Evolutionary conservation across 306 rosid species (phyloP).

Genomic region (Cucurbita pepo): DNA sequence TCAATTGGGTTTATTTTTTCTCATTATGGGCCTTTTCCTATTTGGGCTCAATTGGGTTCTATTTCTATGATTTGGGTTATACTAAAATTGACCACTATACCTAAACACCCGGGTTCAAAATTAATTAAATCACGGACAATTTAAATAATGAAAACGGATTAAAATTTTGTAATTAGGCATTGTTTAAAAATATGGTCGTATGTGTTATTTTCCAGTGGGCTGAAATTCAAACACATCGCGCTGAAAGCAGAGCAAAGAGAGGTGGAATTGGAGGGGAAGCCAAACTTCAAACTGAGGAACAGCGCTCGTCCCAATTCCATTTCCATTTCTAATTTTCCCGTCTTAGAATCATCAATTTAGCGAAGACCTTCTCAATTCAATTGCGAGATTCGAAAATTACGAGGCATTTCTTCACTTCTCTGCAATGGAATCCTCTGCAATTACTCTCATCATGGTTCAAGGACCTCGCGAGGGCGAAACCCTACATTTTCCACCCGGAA

Average conservation of each 20-base stretch:
- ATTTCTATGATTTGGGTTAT: no score
- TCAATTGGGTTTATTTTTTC: no score
- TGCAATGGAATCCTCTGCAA: slow-evolving; percentile 29
- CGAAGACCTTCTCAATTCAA: not conserved
- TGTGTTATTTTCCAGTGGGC: not conserved
- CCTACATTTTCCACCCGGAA: slow-evolving; percentile 28
- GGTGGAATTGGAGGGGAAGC: not conserved
- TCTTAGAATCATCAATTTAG: not conserved
- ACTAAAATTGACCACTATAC: no score
- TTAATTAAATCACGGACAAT: no score
- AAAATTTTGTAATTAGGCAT: no score
- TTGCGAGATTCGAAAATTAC: not conserved
- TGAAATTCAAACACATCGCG: not conserved
- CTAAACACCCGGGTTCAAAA: no score
- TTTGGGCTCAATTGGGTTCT: no score
- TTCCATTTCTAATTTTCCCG: not conserved
- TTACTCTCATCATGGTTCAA: slow-evolving; percentile 29
- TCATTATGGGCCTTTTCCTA: no score
- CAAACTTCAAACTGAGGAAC: not conserved
- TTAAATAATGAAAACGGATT: no score
- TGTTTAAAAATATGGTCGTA: no score
- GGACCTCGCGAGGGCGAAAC: slow-evolving; percentile 63
- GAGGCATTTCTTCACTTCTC: not conserved
- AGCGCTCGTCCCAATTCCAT: not conserved
- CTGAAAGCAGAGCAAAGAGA: not conserved